Evolutionary conservation across 2,329 filamentous ascomycete genomes (phyloP).

Genomic region (Didymella segeticola): DNA sequence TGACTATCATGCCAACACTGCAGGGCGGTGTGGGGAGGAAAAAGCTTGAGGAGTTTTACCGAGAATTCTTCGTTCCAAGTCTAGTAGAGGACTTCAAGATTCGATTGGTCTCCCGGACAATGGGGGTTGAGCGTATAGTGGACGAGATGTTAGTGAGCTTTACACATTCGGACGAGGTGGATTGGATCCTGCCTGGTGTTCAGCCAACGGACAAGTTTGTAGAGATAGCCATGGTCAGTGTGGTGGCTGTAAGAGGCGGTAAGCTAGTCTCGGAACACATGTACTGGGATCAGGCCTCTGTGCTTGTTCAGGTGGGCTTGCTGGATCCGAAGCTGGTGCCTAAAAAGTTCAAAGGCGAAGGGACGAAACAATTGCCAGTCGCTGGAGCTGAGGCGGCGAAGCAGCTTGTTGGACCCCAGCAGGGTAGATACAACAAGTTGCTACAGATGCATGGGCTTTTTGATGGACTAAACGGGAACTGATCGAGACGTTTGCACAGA

Average conservation of each 20-base stretch:
- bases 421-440: constrained; percentile 51
- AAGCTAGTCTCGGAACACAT: constrained; percentile 63
- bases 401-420: constrained; percentile 51
- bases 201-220: constrained; percentile 63
- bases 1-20: constrained; percentile 52
- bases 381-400: constrained; percentile 50
- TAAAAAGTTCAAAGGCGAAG: constrained; percentile 46
- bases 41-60: constrained; percentile 60
- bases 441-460: constrained; percentile 45
- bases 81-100: constrained; percentile 62
- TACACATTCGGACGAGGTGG: constrained; percentile 62
- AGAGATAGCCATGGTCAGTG: constrained; percentile 62
- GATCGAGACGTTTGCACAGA: background rate
- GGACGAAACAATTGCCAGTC: constrained; percentile 51
- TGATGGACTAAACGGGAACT: constrained; percentile 22
- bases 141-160: constrained; percentile 65
- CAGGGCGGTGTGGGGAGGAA: constrained; percentile 53
- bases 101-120: constrained; percentile 61
- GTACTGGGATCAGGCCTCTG: constrained; percentile 67
- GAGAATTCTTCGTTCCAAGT: constrained; percentile 61
- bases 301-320: constrained; percentile 63
- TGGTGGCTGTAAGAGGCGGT: constrained; percentile 61
- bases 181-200: constrained; percentile 65
- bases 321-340: constrained; percentile 62
- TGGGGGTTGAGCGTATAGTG: constrained; percentile 64